Base-by-base conservation (phyloP, 345 rosid species). In the Pseudoturritis turrita region DNA sequence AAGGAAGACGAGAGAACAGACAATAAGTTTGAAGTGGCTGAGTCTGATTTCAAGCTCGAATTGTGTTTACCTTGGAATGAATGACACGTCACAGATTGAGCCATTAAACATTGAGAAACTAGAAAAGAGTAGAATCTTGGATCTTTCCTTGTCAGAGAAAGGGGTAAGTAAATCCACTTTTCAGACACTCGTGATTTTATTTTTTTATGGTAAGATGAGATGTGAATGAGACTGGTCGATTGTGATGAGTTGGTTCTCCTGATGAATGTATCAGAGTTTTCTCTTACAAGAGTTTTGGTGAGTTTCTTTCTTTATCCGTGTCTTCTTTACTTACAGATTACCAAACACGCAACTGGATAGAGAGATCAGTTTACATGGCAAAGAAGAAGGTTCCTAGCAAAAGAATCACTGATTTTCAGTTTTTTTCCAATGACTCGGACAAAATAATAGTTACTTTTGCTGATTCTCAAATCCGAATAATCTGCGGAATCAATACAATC, bases 371-470 rank as follows among this genome's bases (percentile, higher is more conserved):
- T 54, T 90, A 65, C 86, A 90, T 60, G 81, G 91, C n/a, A 43
- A 87, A 82, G 77, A 88, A 86, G 79, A 90, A 90, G 79, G 69
- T 69, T 21, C 64, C 84, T n/a, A 86, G 87, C 81, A 86, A 82
- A 81, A 79, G 90, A 65, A 84, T 88, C 70, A 88, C 90, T 45
- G 93, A 90, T 60, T 90, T 90, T 76, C 86, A 90, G 89, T 87
- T 80, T 58, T 86, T 84, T 7, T 91, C 96, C 15, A 76, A 74
- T 23, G 90, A 87, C 37, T 85, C 88, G 3, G 81, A 77, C 72
- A 87, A 85, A 84, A 45, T 91, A 10, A 68, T 91, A 58, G 88
- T 91, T 59, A 84, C 96, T 35, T 84, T 80, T 70, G 97, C 89
- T 40, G 96, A 91, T 85, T 91, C 96, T 52, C 76, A 78, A 15